A percentile compares a stretch with the other conserved stretches of the same genome.
Conservation (phyloP, 441 rosid species). For the Euphorbia schlechtendalii region DNA sequence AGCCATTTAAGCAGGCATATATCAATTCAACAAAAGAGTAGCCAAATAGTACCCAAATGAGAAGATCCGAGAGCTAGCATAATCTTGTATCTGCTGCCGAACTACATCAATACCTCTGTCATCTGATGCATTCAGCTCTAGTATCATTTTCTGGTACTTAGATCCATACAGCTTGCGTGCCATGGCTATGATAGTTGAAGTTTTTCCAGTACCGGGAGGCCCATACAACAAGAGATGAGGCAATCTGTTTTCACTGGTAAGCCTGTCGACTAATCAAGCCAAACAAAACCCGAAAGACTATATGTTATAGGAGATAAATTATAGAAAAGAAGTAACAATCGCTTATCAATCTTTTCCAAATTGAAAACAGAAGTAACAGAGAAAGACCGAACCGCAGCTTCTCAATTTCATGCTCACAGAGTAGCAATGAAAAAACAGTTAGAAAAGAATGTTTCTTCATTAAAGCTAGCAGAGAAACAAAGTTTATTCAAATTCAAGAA, state of each 20-base stretch:
- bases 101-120: constrained; percentile 96
- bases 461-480: not conserved
- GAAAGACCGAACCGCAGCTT: not conserved
- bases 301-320: not conserved
- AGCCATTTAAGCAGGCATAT: constrained; percentile 1
- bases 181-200: constrained; percentile 91
- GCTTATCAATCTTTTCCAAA: not conserved
- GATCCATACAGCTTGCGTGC: constrained; percentile 88
- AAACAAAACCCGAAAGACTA: not conserved
- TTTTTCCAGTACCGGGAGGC: constrained; percentile 97
- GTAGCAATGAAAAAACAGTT: not conserved
- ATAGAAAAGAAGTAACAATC: not conserved
- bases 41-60: constrained; percentile 60
- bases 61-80: constrained; percentile 95
- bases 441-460: not conserved
- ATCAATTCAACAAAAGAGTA: no score
- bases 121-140: constrained; percentile 93
- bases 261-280: constrained; percentile 63
- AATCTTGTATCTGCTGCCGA: constrained; percentile 86
- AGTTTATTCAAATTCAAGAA: no score
- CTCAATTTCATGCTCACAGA: not conserved
- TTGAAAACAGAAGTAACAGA: not conserved
- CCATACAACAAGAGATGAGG: constrained; percentile 92
- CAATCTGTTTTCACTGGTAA: constrained; percentile 85
- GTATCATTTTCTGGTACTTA: constrained; percentile 80